These are phyloP conservation scores for Suillus hirtellus DNA, from an alignment of 768 basidiomycete species.

Conservation along the genomic window DNA sequence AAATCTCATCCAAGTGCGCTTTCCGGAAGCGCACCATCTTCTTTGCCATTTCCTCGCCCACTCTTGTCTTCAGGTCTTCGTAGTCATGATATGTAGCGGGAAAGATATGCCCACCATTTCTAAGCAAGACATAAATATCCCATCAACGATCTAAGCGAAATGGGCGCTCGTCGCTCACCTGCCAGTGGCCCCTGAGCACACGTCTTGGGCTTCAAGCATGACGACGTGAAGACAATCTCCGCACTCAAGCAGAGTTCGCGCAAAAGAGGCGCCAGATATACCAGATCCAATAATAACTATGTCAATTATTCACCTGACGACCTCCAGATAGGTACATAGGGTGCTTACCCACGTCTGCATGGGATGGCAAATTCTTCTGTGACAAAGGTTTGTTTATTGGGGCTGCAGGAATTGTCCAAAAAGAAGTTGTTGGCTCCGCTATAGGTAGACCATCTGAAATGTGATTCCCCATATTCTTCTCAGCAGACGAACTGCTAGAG, in stretches of 20 bases:
- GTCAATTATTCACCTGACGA: neutral
- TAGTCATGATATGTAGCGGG: conserved; percentile 51
- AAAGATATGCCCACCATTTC: conserved; percentile 55
- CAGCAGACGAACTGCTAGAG: conserved; percentile 1
- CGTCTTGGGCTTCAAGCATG: conserved; percentile 62
- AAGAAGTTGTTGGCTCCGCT: conserved; percentile 53
- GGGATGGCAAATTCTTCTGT: conserved; percentile 35
- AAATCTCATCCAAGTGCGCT: conserved; percentile 36
- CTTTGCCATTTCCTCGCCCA: conserved; percentile 41
- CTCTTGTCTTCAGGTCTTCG: conserved; percentile 34
- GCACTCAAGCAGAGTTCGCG: conserved; percentile 38
- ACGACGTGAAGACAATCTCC: conserved; percentile 38
- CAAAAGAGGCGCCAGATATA: conserved; percentile 47
- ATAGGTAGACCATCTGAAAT: conserved; percentile 54
- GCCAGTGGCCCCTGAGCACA: conserved; percentile 54
- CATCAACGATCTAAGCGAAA: neutral
- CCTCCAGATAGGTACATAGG: neutral
- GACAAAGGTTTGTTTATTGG: conserved; percentile 38
- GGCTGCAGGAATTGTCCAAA: conserved; percentile 62
- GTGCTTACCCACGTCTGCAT: conserved; percentile 56
- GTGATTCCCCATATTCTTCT: conserved; percentile 12
- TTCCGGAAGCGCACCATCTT: conserved; percentile 42
- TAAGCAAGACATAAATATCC: conserved; percentile 14
- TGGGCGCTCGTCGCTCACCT: conserved; percentile 34
- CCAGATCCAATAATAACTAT: conserved; percentile 54